Conservation (phyloP, 2,329 filamentous ascomycete genomes). For the Diaporthe capsici region DNA sequence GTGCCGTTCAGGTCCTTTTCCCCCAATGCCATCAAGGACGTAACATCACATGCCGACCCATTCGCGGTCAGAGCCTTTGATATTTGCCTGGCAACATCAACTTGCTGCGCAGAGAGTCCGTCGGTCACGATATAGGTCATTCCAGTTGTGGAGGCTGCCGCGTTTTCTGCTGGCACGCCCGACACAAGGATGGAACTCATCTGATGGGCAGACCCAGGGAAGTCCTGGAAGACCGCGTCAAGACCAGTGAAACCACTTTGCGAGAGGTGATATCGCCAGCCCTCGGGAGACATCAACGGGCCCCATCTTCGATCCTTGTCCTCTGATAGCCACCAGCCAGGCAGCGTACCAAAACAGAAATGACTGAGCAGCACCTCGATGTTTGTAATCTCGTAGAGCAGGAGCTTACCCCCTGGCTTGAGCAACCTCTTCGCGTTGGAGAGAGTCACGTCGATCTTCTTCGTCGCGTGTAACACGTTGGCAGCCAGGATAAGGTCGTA, state of each 20-base stretch:
- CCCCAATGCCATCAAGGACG: slow-evolving; percentile 31
- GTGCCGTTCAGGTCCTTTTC: slow-evolving; percentile 32
- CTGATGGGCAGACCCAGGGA: slow-evolving; percentile 40
- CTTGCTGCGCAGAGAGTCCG: slow-evolving; percentile 29
- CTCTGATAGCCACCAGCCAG: slow-evolving; percentile 52
- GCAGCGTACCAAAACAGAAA: slow-evolving; percentile 49
- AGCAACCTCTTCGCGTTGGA: slow-evolving; percentile 46
- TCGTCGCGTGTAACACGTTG: slow-evolving; percentile 52
- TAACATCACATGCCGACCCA: slow-evolving; percentile 6
- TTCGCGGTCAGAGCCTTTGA: neutral
- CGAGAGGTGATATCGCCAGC: slow-evolving; percentile 44
- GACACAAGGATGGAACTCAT: slow-evolving; percentile 44
- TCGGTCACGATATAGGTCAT: slow-evolving; percentile 25
- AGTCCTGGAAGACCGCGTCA: slow-evolving; percentile 47
- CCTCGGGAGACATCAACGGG: slow-evolving; percentile 46
- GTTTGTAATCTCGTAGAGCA: slow-evolving; percentile 50
- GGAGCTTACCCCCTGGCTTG: slow-evolving; percentile 50
- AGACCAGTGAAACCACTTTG: slow-evolving; percentile 44
- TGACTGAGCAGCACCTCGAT: slow-evolving; percentile 39
- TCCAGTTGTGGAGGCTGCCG: neutral
- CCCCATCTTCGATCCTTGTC: slow-evolving; percentile 47
- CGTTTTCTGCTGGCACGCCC: slow-evolving; percentile 38
- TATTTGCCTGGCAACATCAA: slow-evolving; percentile 5
- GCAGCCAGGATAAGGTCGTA: slow-evolving; percentile 52
- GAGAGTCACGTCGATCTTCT: slow-evolving; percentile 47